phyloP scores from a whole-genome alignment of 176 grass and related monocot species.

The Carex scoparia region DNA sequence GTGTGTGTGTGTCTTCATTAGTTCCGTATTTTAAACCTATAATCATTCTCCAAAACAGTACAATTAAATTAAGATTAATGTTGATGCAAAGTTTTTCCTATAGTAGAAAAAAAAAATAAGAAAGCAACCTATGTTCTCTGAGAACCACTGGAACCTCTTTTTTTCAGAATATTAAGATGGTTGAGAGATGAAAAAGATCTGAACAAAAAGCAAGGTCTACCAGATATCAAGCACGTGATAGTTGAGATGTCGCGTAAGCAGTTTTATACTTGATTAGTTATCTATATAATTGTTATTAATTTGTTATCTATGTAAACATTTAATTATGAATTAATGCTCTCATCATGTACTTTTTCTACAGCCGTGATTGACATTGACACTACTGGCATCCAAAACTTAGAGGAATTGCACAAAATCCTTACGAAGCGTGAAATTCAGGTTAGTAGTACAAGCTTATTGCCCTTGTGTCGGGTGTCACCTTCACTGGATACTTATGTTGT shows the following conservation, averaged over 20 bases:
- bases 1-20: not conserved
- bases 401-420: slow-evolving; percentile 46
- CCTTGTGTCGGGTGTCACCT: not conserved
- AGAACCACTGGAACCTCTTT: not conserved
- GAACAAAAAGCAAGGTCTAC: slow-evolving; percentile 28
- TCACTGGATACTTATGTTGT: not conserved
- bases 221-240: slow-evolving; percentile 51
- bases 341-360: slow-evolving; percentile 21
- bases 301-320: not conserved
- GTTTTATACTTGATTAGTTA: not conserved
- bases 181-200: slow-evolving; percentile 70
- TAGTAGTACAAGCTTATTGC: not conserved
- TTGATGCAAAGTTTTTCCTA: not conserved
- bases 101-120: not conserved
- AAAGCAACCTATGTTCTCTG: not conserved
- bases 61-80: not conserved
- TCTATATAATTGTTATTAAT: too few species aligned
- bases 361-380: slow-evolving; percentile 84
- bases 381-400: slow-evolving; percentile 63
- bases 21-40: not conserved
- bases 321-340: not conserved
- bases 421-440: slow-evolving; percentile 67
- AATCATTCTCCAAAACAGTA: not conserved
- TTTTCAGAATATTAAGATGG: slow-evolving; percentile 90
- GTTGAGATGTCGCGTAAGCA: slow-evolving; percentile 85